Evolutionary conservation across 192 early-diverging fungal genomes (phyloP).

Genomic region (Anaeromyces robustus): DNA sequence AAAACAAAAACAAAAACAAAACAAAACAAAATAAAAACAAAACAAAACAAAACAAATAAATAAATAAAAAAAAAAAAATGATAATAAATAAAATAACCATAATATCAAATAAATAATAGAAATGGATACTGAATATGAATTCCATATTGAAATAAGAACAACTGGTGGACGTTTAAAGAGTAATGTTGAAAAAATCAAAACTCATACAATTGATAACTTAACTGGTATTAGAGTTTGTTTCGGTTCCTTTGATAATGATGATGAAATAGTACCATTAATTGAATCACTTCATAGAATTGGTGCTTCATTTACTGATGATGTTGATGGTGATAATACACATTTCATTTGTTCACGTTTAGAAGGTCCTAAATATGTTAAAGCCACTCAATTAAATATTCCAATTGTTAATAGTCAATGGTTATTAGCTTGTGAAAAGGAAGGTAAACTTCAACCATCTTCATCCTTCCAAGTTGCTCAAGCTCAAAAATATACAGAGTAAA

Average conservation of each 20-base stretch:
- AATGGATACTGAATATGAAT: constrained; percentile 76
- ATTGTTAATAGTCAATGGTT: constrained; percentile 92
- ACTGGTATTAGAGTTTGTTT: constrained; percentile 95
- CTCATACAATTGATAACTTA: constrained; percentile 90
- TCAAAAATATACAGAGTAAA: not conserved
- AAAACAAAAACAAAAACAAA: no score
- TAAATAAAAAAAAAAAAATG: no score
- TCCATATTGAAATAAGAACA: constrained; percentile 79
- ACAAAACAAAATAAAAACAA: no score
- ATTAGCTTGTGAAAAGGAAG: constrained; percentile 72
- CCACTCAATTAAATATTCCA: constrained; percentile 80
- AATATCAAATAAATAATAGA: constrained; percentile 32
- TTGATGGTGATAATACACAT: constrained; percentile 82
- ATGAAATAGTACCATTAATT: constrained; percentile 59
- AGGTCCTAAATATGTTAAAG: constrained; percentile 75
- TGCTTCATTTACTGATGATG: constrained; percentile 69
- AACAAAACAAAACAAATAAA: no score
- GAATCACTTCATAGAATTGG: constrained; percentile 63
- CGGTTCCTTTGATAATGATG: constrained; percentile 65
- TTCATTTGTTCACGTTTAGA: constrained; percentile 68
- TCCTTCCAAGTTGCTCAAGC: constrained; percentile 21
- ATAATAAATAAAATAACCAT: constrained; percentile 45
- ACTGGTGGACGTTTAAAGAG: constrained; percentile 72
- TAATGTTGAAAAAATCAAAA: constrained; percentile 57
- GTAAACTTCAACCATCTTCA: constrained; percentile 61